A percentile compares a stretch with the other conserved stretches of the same genome.
Evolutionary conservation across 331 rosid species (phyloP).

Genomic region (Malus hybrid): DNA sequence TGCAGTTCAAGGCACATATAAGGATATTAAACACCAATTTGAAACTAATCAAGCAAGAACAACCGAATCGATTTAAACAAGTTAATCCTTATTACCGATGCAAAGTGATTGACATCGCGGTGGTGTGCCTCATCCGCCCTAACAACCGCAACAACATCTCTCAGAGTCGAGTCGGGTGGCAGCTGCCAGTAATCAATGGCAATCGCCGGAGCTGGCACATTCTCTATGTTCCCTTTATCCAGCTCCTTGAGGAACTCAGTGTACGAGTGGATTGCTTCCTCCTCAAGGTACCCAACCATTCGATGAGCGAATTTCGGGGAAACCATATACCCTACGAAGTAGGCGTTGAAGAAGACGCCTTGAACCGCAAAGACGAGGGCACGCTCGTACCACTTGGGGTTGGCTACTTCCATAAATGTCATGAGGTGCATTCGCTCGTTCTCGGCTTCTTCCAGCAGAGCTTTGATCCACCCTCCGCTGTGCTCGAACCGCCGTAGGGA

Average conservation of each 20-base stretch:
- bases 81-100: constrained; percentile 29
- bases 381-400: constrained; percentile 81
- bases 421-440: constrained; percentile 89
- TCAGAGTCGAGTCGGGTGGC: constrained; percentile 41
- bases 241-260: constrained; percentile 75
- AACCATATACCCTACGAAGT: constrained; percentile 55
- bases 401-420: constrained; percentile 80
- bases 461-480: constrained; percentile 93
- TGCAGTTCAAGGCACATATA: constrained; percentile 18
- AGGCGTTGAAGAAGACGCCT: constrained; percentile 82
- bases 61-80: too few relatives aligned
- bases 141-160: constrained; percentile 62
- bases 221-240: constrained; percentile 63
- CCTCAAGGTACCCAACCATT: constrained; percentile 87
- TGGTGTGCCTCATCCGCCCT: constrained; percentile 90
- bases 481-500: constrained; percentile 73
- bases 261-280: constrained; percentile 86
- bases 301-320: constrained; percentile 88
- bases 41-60: too few relatives aligned
- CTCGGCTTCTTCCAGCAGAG: constrained; percentile 83
- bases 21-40: too few relatives aligned
- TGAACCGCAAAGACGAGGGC: constrained; percentile 74
- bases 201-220: constrained; percentile 77
- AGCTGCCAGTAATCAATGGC: constrained; percentile 80
- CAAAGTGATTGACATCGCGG: constrained; percentile 85